A percentile compares a stretch with the other conserved stretches of the same genome.
These are phyloP conservation scores for Rhizopus delemar DNA, from an alignment of 371 early-diverging fungal genomes.

Conservation along the genomic window DNA sequence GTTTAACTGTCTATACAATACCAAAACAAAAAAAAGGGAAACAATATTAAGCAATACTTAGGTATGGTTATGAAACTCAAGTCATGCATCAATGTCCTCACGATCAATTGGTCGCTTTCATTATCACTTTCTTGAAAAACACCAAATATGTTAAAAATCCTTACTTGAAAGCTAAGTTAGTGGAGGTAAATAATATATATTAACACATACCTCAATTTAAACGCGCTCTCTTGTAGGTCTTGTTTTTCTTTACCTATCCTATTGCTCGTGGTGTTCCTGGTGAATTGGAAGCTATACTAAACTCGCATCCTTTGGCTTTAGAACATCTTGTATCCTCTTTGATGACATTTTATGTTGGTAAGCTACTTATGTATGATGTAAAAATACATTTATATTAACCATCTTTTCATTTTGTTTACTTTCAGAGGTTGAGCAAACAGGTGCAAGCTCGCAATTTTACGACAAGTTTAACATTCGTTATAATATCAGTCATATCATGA, in stretches of 20 bases:
- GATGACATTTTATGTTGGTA: conserved; percentile 88
- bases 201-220: background rate
- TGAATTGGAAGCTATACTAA: conserved; percentile 67
- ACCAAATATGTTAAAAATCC: conserved; percentile 88
- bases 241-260: conserved; percentile 74
- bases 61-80: conserved; percentile 60
- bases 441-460: conserved; percentile 90
- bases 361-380: conserved; percentile 13
- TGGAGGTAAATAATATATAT: conserved; percentile 63
- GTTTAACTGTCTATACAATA: background rate
- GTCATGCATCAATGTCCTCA: conserved; percentile 60
- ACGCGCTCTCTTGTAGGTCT: conserved; percentile 45
- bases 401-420: background rate
- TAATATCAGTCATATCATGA: conserved; percentile 92
- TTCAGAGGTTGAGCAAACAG: conserved; percentile 91
- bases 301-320: conserved; percentile 73
- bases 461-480: conserved; percentile 98
- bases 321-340: conserved; percentile 77
- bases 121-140: conserved; percentile 77
- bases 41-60: conserved; percentile 3
- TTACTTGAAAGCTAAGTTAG: conserved; percentile 89
- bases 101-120: conserved; percentile 77
- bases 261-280: conserved; percentile 54
- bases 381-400: background rate
- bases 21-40: too few relatives aligned